Base-by-base conservation (phyloP, 345 rosid genomes). In the Linum lewisii region DNA sequence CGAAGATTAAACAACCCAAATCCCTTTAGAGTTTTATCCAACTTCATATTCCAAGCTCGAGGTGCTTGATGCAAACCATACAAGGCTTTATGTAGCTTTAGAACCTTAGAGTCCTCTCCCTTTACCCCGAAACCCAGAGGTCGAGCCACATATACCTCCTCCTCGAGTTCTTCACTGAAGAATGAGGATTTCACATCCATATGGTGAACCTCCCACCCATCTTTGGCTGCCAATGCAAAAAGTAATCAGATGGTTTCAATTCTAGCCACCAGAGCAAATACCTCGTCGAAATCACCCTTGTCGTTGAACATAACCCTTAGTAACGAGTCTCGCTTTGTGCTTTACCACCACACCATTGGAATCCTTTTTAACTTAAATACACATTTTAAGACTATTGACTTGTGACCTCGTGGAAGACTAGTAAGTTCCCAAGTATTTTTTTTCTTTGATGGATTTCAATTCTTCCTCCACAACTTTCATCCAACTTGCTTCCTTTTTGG, bases 141-240 rank as follows among this genome's bases (percentile, higher is more conserved):
- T 21, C 36, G 50, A 16, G 19, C 13, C 23, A 58, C 62, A 38
- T 58, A 58, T 2, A 58, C 50, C 9, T 51, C 24, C 21, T 51
- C 54, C 10, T 7, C 1, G 1, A 51, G 21, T n/a, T 51, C 54
- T 1, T 51, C 52, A 34, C 38, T 37, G 19, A 59, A 25, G n/a
- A 59, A 59, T 1, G 63, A 20, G 1, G 52, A 32, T 10, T 59
- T 59, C 29, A 59, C 63, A 24, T 59, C 63, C 51, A 59, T 21
- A 18, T 38, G 54, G 18, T 51, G 21, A n/a, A 51, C 54, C 2
- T 14, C 3, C 21, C n/a, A 51, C 9, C 54, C 54, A 6, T 51
- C 3, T 5, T 13, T 1, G 2, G 22, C 54, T n/a, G 11, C 54
- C 6, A 6, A 2, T 13, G 63, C 63, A 6, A 59, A 51, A 21